These are phyloP conservation scores for Fusarium euwallaceae DNA, from an alignment of 2,329 filamentous ascomycete genomes.

Conservation along the genomic window DNA sequence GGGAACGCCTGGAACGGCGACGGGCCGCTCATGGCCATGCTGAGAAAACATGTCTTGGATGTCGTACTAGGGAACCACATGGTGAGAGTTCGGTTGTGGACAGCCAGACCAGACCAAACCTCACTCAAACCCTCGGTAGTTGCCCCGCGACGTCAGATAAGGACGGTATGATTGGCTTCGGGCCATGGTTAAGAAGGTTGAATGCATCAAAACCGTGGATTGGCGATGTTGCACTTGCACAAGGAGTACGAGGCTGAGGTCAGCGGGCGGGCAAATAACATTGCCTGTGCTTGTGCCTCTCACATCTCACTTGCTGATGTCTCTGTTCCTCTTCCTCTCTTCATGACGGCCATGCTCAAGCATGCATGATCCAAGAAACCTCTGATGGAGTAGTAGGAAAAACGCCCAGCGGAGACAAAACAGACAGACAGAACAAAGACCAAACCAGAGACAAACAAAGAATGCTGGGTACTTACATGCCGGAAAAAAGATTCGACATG, in stretches of 20 bases:
- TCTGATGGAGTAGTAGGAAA: neutral
- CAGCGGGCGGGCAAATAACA: constrained; percentile 1
- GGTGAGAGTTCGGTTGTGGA: constrained; percentile 26
- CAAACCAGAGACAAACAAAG: constrained; percentile 14
- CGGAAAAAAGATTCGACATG: constrained; percentile 73
- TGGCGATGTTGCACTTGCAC: constrained; percentile 32
- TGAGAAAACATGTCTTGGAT: constrained; percentile 38
- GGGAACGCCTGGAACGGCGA: constrained; percentile 8
- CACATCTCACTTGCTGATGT: neutral
- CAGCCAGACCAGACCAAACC: constrained; percentile 7
- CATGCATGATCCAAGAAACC: neutral
- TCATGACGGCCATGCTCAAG: neutral
- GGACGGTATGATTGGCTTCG: constrained; percentile 9
- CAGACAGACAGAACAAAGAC: neutral
- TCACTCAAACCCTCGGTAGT: constrained; percentile 25
- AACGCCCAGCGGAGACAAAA: neutral
- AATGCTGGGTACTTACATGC: constrained; percentile 65
- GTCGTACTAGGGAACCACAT: constrained; percentile 36
- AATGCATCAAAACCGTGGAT: constrained; percentile 16
- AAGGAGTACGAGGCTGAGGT: constrained; percentile 10
- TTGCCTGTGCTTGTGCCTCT: neutral
- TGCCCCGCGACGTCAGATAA: constrained; percentile 18
- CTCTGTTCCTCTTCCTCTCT: constrained; percentile 2
- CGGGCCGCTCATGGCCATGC: constrained; percentile 11
- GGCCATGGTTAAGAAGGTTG: neutral